Base-by-base conservation (phyloP, 306 rosid species). In the Oxytropis ochrocephala region DNA sequence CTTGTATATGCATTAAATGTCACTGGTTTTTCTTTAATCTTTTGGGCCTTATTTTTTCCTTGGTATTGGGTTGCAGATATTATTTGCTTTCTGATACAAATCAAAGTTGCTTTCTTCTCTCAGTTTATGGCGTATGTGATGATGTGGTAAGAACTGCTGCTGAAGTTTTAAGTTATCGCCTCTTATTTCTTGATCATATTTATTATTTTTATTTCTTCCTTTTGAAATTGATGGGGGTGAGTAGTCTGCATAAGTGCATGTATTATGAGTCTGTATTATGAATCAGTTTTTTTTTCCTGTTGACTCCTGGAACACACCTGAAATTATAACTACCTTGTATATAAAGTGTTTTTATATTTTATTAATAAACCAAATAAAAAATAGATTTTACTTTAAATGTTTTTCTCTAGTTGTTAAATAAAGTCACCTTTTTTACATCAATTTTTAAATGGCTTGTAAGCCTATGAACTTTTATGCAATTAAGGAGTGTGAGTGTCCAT, bases 31-130 rank as follows among this genome's bases (percentile, higher is more conserved):
- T 21, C 27, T 21, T 21, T 21, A 61, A 53, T 44, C 7, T 32
- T 42, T 62, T 49, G 63, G 61, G 50, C 43, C 13, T 14, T 0
- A 57, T 36, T 72, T 21, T 55, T 11, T 71, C 36, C 39, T 64
- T 47, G 30, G 58, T 48, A 33, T 60, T 64, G 2, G 29, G 29
- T 59, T 79, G 86, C 97, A 93, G 98, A 84, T 90, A 87, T 78
- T 93, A 85, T 72, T 73, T 90, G 83, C 83, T 87, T 59, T 86
- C 92, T 54, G 96, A 90, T 87, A 73, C 91, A 72, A 84, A 88
- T 70, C 86, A 82, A 80, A 76, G 70, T 42, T 93, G 88, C 82
- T 93, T 90, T 59, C 78, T 90, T 67, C 81, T 90, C 78, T 83
- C 97, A 1, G 73, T 90, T 64, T 90, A 90, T 81, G 97, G 96